Base-by-base conservation (phyloP, 2,329 filamentous ascomycete species). In the Aspergillus ibericus region DNA sequence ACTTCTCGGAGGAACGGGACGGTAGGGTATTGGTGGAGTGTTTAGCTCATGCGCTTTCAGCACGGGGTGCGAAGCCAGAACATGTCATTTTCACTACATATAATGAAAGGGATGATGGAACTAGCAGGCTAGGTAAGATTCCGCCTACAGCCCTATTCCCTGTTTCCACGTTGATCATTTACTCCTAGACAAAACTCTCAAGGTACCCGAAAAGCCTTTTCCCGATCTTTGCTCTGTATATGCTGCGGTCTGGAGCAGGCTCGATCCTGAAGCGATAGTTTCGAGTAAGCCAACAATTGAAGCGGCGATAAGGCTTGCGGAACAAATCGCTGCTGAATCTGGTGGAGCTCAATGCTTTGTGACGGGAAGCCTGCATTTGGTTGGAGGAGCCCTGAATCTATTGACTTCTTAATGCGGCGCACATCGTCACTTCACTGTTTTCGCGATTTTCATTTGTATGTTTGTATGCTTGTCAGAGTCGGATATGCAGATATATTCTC, bases 1-100 rank as follows among this genome's bases (percentile, higher is more conserved):
- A 74, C 46, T 65, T 69, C 18, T 70, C 69, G 1, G 66, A 71
- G 50, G 57, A 66, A 34, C 63, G 69, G 18, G 71, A 72, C 27
- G 66, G 65, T 35, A 35, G 32, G 10, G 49, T 62, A 15, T 38
- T 49, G 38, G 59, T 74, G 13, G 25, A 59, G 55, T 59, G 36
- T 46, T 42, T 72, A 12, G 68, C 63, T 10, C 55, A 46, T 55
- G 46, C 65, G 18, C 57, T 71, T n/a, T 50, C 51, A 15, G 56
- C 57, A 42, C 25, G 64, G 46, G 56, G 61, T 29, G 56, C 60
- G 18, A 53, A 50, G 18, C 66, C 62, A 35, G 60, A 65, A 40
- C 62, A 71, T 61, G 65, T 72, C 36, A 69, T 73, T 16, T 72
- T 72, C 54, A 72, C 70, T 16, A 69, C 69, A n/a, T 71, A 70